phyloP scores from a whole-genome alignment of 2,329 filamentous ascomycete species.

The Hymenoscyphus fructigenus region DNA sequence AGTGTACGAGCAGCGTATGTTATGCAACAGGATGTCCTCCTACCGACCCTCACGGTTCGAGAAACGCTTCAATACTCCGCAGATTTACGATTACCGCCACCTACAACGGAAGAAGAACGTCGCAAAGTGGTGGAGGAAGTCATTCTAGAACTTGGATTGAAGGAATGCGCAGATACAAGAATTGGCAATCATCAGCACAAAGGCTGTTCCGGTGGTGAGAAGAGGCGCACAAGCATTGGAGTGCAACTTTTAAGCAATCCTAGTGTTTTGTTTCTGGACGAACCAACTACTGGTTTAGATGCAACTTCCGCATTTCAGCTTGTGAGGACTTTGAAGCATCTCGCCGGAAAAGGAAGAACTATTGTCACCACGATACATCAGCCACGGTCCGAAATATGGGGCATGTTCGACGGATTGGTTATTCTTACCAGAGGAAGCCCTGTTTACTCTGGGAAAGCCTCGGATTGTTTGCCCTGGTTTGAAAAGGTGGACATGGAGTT shows the following conservation, averaged over 20 bases:
- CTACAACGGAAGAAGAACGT: conserved; percentile 58
- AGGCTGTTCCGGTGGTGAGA: conserved; percentile 78
- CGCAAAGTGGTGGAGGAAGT: conserved; percentile 70
- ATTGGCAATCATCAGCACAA: conserved; percentile 71
- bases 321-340: conserved; percentile 64
- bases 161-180: conserved; percentile 73
- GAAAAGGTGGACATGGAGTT: conserved; percentile 57
- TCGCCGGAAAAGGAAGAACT: conserved; percentile 68
- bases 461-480: conserved; percentile 64
- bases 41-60: conserved; percentile 71
- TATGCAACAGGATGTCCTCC: conserved; percentile 73
- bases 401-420: conserved; percentile 70
- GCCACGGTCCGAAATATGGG: conserved; percentile 77
- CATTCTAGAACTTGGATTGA: conserved; percentile 71
- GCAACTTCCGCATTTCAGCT: conserved; percentile 76
- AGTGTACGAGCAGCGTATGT: conserved; percentile 66
- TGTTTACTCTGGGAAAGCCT: conserved; percentile 63
- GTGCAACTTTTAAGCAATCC: conserved; percentile 79
- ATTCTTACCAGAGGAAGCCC: conserved; percentile 66
- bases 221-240: conserved; percentile 72
- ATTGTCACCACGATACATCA: conserved; percentile 76
- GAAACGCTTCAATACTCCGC: conserved; percentile 75
- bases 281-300: conserved; percentile 76
- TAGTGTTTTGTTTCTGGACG: conserved; percentile 74
- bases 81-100: conserved; percentile 65